Conservation (phyloP, 805 yeast genomes). For the Spathaspora passalidarum region DNA sequence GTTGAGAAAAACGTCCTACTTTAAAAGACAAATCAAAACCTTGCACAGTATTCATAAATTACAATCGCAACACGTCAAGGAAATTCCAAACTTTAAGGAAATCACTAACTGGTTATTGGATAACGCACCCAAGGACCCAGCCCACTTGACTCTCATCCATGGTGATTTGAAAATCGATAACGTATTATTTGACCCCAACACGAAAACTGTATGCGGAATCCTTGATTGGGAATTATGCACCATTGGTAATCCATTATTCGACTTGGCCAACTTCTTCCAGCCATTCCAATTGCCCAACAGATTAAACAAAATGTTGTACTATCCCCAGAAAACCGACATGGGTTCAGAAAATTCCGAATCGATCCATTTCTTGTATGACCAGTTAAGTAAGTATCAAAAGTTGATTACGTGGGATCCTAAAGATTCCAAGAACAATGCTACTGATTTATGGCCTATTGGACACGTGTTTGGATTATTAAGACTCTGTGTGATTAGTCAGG, state of each 20-base stretch:
- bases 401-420: constrained; percentile 27
- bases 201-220: constrained; percentile 49
- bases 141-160: constrained; percentile 47
- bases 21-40: constrained; percentile 52
- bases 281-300: constrained; percentile 46
- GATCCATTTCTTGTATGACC: constrained; percentile 16
- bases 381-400: constrained; percentile 25
- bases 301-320: constrained; percentile 28
- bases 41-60: constrained; percentile 39
- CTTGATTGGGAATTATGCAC: constrained; percentile 69
- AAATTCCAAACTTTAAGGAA: constrained; percentile 45
- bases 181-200: constrained; percentile 55
- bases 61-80: constrained; percentile 39
- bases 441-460: constrained; percentile 49
- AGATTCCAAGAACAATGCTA: constrained; percentile 41
- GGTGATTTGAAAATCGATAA: constrained; percentile 68
- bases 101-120: constrained; percentile 40
- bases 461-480: constrained; percentile 54
- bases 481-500: constrained; percentile 57
- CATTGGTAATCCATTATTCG: constrained; percentile 62
- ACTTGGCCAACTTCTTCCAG: constrained; percentile 55
- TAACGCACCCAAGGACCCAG: constrained; percentile 48
- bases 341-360: constrained; percentile 31
- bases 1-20: constrained; percentile 32
- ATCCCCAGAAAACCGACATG: constrained; percentile 25